Evolutionary conservation across 345 rosid species (phyloP).

Genomic region (Toxicodendron radicans): DNA sequence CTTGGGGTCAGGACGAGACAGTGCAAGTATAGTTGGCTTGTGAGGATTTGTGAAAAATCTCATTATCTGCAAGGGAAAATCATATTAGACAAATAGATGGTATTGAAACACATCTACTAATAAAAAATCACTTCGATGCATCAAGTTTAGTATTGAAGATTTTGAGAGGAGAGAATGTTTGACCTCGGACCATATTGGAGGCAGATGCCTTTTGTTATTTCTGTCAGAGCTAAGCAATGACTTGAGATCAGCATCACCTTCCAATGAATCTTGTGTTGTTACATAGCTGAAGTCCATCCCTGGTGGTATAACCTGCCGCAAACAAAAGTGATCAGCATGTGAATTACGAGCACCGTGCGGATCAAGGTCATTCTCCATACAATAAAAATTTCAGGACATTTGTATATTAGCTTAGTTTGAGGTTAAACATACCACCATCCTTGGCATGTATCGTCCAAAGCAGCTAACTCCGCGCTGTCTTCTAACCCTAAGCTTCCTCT

Average conservation of each 20-base stretch:
- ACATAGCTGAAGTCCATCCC: slow-evolving; percentile 76
- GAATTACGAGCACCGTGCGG: not conserved
- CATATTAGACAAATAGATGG: not conserved
- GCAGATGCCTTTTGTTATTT: slow-evolving; percentile 63
- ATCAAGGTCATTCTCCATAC: too few relatives aligned
- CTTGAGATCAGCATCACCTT: slow-evolving; percentile 53
- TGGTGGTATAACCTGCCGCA: slow-evolving; percentile 59
- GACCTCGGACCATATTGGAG: slow-evolving; percentile 89
- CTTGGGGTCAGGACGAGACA: slow-evolving; percentile 93
- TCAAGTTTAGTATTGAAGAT: not conserved
- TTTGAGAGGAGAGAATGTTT: slow-evolving; percentile 9
- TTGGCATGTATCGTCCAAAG: slow-evolving; percentile 61
- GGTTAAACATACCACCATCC: slow-evolving; percentile 57
- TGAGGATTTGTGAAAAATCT: slow-evolving; percentile 89
- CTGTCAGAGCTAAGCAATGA: slow-evolving; percentile 57
- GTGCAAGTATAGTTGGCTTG: slow-evolving; percentile 84
- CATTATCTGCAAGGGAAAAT: slow-evolving; percentile 58
- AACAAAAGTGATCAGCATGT: not conserved
- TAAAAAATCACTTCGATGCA: too few relatives aligned
- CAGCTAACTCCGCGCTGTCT: slow-evolving; percentile 70
- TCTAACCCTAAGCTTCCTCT: slow-evolving; percentile 63
- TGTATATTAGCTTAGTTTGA: too few relatives aligned
- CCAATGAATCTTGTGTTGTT: slow-evolving; percentile 48
- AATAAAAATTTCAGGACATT: not conserved
- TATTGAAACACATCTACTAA: too few relatives aligned